Conservation (phyloP, 2,329 filamentous ascomycete species). For the Penicillium sp. region DNA sequence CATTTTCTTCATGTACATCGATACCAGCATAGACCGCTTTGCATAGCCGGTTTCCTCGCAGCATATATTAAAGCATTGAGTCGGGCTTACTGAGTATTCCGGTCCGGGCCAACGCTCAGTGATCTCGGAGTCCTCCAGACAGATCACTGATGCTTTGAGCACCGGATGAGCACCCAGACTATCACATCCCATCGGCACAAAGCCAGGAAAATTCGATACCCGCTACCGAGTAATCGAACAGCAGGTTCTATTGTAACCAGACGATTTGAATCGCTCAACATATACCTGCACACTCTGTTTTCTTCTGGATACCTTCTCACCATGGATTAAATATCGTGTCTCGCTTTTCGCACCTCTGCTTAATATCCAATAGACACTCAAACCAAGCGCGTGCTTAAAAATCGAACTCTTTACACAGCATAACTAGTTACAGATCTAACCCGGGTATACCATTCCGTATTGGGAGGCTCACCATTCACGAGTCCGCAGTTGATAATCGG, state of each 20-base stretch:
- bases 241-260: neutral
- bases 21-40: slow-evolving; percentile 19
- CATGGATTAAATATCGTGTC: neutral
- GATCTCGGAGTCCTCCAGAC: neutral
- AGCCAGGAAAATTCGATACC: neutral
- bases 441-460: neutral
- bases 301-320: neutral
- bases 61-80: neutral
- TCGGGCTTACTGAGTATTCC: neutral
- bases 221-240: neutral
- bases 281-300: neutral
- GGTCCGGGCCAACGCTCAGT: neutral
- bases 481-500: slow-evolving; percentile 1
- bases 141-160: neutral
- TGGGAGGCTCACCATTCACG: neutral
- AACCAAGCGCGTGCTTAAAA: no score
- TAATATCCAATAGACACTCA: neutral
- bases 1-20: slow-evolving; percentile 11
- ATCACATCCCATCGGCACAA: neutral
- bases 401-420: no score
- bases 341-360: neutral
- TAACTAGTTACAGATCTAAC: neutral
- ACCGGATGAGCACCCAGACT: neutral
- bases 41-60: neutral
- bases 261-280: neutral